phyloP scores from a whole-genome alignment of 2,329 filamentous ascomycete species.

The Colletotrichum orbiculare region DNA sequence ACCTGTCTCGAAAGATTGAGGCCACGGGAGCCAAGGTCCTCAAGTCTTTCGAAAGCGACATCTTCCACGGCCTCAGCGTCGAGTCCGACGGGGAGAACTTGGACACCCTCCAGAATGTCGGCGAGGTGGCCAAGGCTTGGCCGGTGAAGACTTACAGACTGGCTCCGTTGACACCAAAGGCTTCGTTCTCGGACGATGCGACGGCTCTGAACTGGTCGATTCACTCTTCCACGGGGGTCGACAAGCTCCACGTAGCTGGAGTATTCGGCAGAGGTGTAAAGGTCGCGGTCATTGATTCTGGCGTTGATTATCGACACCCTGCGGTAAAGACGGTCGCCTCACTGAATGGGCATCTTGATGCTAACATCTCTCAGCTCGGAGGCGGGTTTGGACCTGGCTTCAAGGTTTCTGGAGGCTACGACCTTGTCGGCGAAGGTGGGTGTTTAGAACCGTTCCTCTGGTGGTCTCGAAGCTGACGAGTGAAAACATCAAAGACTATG shows the following conservation, averaged over 20 bases:
- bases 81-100: constrained; percentile 46
- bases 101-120: constrained; percentile 43
- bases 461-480: too few relatives aligned
- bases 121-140: constrained; percentile 40
- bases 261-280: constrained; percentile 38
- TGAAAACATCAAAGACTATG: constrained; percentile 9
- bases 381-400: constrained; percentile 39
- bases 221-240: constrained; percentile 37
- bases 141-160: constrained; percentile 39
- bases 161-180: constrained; percentile 19
- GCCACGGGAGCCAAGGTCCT: constrained; percentile 34
- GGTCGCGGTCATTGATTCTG: constrained; percentile 38
- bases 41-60: constrained; percentile 40
- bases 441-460: background rate
- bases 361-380: constrained; percentile 41
- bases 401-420: constrained; percentile 41
- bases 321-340: constrained; percentile 24
- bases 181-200: constrained; percentile 38
- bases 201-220: constrained; percentile 46
- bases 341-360: background rate
- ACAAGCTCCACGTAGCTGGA: constrained; percentile 35
- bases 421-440: constrained; percentile 40
- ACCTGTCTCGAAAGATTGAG: constrained; percentile 32
- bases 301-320: constrained; percentile 37
- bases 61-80: constrained; percentile 49